Percentiles rank a stretch among this genome's conserved stretches.
Conservation (phyloP, 2,329 filamentous ascomycete genomes). For the Drechmeria coniospora region DNA sequence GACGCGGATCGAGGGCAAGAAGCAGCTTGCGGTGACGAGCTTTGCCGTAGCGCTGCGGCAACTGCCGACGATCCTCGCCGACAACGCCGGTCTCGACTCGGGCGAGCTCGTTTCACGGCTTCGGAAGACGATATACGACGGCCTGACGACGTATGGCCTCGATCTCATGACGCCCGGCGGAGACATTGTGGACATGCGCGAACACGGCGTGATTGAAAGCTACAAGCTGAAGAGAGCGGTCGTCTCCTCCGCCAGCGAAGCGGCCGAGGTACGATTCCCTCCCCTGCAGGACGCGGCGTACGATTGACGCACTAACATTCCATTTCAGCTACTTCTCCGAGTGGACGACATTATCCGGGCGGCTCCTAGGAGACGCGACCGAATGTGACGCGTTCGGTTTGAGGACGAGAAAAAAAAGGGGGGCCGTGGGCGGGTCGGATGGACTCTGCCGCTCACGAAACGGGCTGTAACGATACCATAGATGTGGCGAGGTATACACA, state of each 20-base stretch:
- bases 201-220: slow-evolving; percentile 88
- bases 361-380: slow-evolving; percentile 49
- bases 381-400: slow-evolving; percentile 16
- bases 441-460: too few relatives aligned
- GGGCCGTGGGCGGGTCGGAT: too few relatives aligned
- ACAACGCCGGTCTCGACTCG: slow-evolving; percentile 93
- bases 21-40: slow-evolving; percentile 79
- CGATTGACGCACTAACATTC: too few relatives aligned
- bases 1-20: slow-evolving; percentile 91
- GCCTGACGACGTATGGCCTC: slow-evolving; percentile 80
- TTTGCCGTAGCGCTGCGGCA: slow-evolving; percentile 85
- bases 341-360: slow-evolving; percentile 97
- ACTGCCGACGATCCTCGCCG: slow-evolving; percentile 87
- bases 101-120: slow-evolving; percentile 85
- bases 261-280: slow-evolving; percentile 74
- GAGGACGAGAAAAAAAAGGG: slow-evolving; percentile 1
- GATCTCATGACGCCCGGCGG: slow-evolving; percentile 82
- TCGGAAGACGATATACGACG: slow-evolving; percentile 87
- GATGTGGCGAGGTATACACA: neutral
- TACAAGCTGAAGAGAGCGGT: slow-evolving; percentile 99
- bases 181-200: slow-evolving; percentile 88
- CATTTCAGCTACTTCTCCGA: slow-evolving; percentile 70
- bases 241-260: slow-evolving; percentile 88
- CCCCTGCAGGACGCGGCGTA: too few relatives aligned
- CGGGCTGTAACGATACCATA: slow-evolving; percentile 1